A percentile compares a stretch with the other conserved stretches of the same genome.
Conservation (phyloP, 805 yeast species). For the Hanseniaspora vineae region DNA sequence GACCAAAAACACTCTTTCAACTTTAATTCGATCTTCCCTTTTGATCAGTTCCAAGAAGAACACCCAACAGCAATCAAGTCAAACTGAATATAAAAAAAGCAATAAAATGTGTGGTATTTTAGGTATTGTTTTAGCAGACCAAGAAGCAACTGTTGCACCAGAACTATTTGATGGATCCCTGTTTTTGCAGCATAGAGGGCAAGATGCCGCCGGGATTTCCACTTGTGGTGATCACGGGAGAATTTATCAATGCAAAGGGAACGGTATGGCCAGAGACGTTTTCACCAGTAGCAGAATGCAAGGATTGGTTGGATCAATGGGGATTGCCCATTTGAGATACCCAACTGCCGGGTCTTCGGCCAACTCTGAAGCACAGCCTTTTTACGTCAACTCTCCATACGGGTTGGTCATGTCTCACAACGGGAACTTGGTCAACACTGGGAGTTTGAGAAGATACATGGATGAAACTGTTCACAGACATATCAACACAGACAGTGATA, state of each 20-base stretch:
- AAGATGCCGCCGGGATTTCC: slow-evolving; percentile 98
- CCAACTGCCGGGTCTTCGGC: slow-evolving; percentile 97
- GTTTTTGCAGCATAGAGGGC: slow-evolving; percentile 93
- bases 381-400: slow-evolving; percentile 93
- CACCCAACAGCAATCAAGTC: background rate
- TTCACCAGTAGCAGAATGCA: slow-evolving; percentile 72
- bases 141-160: slow-evolving; percentile 60
- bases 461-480: slow-evolving; percentile 95
- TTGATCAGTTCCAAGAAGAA: too few relatives aligned
- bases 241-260: slow-evolving; percentile 94
- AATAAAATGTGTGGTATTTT: slow-evolving; percentile 81
- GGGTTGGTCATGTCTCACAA: slow-evolving; percentile 87
- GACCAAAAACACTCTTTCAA: too few relatives aligned
- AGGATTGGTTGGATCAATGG: slow-evolving; percentile 85
- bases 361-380: slow-evolving; percentile 96
- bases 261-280: slow-evolving; percentile 97
- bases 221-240: slow-evolving; percentile 93
- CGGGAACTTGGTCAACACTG: slow-evolving; percentile 87
- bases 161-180: slow-evolving; percentile 87
- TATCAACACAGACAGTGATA: slow-evolving; percentile 93
- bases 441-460: slow-evolving; percentile 59
- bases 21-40: too few relatives aligned
- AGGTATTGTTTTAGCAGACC: slow-evolving; percentile 76
- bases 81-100: background rate
- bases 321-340: slow-evolving; percentile 86